Conservation (phyloP, 176 grass and related monocot genomes). For the Carex kokanica region DNA sequence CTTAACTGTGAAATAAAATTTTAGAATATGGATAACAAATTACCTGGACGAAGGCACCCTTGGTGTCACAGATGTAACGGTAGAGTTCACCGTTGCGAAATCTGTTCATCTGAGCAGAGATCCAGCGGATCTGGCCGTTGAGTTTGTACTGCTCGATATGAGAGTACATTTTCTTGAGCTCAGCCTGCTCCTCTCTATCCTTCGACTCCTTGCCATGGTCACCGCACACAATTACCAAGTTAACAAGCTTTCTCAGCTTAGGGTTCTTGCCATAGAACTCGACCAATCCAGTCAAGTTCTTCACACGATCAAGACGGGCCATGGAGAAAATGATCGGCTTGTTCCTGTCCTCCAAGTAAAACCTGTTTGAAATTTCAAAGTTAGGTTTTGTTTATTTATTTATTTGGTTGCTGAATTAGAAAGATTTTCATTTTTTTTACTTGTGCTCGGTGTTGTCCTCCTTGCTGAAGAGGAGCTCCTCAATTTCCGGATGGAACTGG, state of each 20-base stretch:
- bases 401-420: not conserved
- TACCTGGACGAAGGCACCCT: constrained; percentile 94
- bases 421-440: constrained; percentile 35
- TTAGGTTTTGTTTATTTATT: not conserved
- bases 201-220: constrained; percentile 98
- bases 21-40: not conserved
- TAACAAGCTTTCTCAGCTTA: constrained; percentile 70
- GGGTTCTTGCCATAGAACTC: constrained; percentile 87
- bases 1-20: not conserved
- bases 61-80: constrained; percentile 83
- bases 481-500: constrained; percentile 79
- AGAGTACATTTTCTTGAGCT: constrained; percentile 89
- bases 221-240: constrained; percentile 90
- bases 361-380: constrained; percentile 39
- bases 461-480: constrained; percentile 79
- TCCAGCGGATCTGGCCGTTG: constrained; percentile 90
- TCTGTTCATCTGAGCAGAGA: constrained; percentile 95
- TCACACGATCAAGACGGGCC: constrained; percentile 90
- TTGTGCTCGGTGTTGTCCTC: constrained; percentile 81
- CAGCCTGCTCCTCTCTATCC: constrained; percentile 83
- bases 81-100: constrained; percentile 83
- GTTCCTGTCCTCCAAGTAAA: constrained; percentile 71
- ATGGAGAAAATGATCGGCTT: constrained; percentile 97
- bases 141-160: constrained; percentile 94
- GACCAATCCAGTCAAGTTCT: constrained; percentile 96